Evolutionary conservation across 2,329 filamentous ascomycete species (phyloP).

Genomic region (Leptodontidium sp.): DNA sequence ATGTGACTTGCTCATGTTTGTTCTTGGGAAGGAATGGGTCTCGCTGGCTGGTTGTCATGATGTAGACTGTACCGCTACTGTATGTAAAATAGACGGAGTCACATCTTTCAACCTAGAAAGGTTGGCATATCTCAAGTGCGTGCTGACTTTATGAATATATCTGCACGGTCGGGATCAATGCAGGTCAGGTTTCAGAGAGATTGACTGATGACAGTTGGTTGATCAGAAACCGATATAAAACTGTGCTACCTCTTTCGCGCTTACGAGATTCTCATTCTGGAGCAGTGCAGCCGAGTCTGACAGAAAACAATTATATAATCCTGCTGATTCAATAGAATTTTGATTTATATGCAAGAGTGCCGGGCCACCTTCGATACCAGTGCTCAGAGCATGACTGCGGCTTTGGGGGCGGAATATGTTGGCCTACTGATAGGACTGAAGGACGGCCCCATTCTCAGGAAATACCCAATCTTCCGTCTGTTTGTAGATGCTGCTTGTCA

Average conservation of each 20-base stretch:
- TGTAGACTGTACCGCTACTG: neutral
- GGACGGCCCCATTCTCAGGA: too few species aligned
- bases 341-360: neutral
- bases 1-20: neutral
- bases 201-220: neutral
- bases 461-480: too few species aligned
- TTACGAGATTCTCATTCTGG: neutral
- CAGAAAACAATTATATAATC: neutral
- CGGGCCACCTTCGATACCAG: neutral
- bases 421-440: neutral
- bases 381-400: neutral
- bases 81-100: neutral
- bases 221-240: conserved; percentile 1
- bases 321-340: neutral
- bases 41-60: neutral
- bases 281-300: neutral
- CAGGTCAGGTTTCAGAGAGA: neutral
- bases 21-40: neutral
- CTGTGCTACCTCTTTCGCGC: neutral
- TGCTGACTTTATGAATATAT: neutral
- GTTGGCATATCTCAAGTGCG: neutral
- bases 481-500: neutral
- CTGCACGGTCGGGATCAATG: neutral
- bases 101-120: neutral
- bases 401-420: neutral